Base-by-base conservation (phyloP, 345 rosid species). In the Gossypium rotundifolium region DNA sequence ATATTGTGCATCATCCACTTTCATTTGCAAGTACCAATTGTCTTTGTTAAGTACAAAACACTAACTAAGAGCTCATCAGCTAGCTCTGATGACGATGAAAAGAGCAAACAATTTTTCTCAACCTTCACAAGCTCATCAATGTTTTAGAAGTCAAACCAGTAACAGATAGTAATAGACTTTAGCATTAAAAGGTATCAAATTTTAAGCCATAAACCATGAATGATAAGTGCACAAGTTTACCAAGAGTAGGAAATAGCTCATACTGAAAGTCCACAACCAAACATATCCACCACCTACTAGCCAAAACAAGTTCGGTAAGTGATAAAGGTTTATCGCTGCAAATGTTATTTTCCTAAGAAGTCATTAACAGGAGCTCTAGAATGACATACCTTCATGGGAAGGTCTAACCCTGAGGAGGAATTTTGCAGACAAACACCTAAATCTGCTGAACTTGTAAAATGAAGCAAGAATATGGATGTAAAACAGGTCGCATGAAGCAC, bases 401-500 rank as follows among this genome's bases (percentile, higher is more conserved):
- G 98, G 86, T 95, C 98, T 81, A 93, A 75, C 49, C 98, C 99
- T 4, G 98, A 93, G 18, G 99, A 95, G 61, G 99, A 95, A 79
- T 98, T 95, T 76, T 93, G 98, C 80, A 95, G 82, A 81, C 98
- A 93, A 75, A 95, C 99, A 74, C 97, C 98, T 40, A 95, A 90
- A 81, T 95, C 97, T 42, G 97, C 92, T 20, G 97, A 89, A 52
- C 95, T 92, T 88, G 83, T 71, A 75, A 75, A 10, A 65, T 23
- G 44, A 71, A 63, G 11, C 16, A 71, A 48, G 76, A 59, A 76
- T 55, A 60, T 18, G 23, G 11, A 33, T 61, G 38, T 57, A 25
- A 57, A 71, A 98, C 97, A 20, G 27, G 13, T 57, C 10, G 27
- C 29, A 57, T 57, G 14, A 57, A 57, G 61, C 29, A 57, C 29